These are phyloP conservation scores for Panaeolus cyanescens DNA, from an alignment of 768 basidiomycete species.

Conservation along the genomic window DNA sequence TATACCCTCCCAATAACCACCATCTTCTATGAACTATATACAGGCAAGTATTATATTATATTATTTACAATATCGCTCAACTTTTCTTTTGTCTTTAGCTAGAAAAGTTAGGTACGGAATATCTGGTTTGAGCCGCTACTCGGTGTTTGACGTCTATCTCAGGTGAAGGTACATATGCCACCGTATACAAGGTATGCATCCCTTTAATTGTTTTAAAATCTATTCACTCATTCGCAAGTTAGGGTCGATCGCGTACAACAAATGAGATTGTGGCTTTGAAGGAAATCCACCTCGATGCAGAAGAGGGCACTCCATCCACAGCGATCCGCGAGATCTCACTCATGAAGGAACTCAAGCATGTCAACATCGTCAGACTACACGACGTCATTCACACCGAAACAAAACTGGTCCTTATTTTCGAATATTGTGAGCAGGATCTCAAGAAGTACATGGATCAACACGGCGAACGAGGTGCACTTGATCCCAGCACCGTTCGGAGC, in stretches of 20 bases:
- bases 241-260: constrained; percentile 96
- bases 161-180: constrained; percentile 95
- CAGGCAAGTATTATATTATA: constrained; percentile 36
- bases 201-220: neutral
- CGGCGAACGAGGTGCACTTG: constrained; percentile 93
- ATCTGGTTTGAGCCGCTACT: neutral
- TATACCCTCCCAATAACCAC: constrained; percentile 4
- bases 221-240: constrained; percentile 1
- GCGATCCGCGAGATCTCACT: constrained; percentile 98
- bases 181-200: constrained; percentile 85
- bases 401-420: constrained; percentile 97
- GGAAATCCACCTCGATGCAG: constrained; percentile 98
- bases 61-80: neutral
- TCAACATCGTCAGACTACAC: constrained; percentile 97
- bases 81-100: constrained; percentile 46
- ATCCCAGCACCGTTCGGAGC: constrained; percentile 86
- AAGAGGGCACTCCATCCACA: constrained; percentile 98
- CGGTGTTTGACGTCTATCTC: constrained; percentile 46
- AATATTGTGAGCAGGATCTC: constrained; percentile 97
- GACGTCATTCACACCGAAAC: constrained; percentile 99
- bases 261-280: constrained; percentile 98
- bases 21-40: constrained; percentile 49
- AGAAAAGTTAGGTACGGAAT: constrained; percentile 76
- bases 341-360: constrained; percentile 99
- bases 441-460: constrained; percentile 99